Evolutionary conservation across 805 yeast species (phyloP), one percentile per base, ranked within the genome.

Genomic region (Candida ficus): DNA sequence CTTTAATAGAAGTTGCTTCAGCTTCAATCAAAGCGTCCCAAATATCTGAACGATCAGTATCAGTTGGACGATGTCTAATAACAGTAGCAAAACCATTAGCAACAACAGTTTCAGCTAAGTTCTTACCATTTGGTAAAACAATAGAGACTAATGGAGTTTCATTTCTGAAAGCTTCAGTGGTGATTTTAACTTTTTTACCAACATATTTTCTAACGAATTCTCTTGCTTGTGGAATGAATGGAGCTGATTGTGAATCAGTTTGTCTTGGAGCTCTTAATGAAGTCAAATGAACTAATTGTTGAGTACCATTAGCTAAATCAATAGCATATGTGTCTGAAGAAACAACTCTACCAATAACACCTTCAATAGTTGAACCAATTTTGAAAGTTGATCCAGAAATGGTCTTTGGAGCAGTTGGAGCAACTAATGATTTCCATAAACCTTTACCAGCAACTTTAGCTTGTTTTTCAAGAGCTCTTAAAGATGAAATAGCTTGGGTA

Each of bases 1-100:
- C 62, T 41, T 70, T 73, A 44, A 64, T 67, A 13, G 90, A 83
- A 31, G 67, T 67, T 31, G 70, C 67, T 58, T 88, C 95, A 36
- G 78, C 67, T 55, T 84, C 95, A 33, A 83, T 62, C 41, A 87
- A 68, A 36, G 70, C 71, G 56, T 87, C 95, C 91, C 95, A 86
- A 50, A 78, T 73, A 25, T 78, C 71, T 2, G 93, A 78, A 50
- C 86, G 71, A 53, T 80, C 86, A 11, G 71, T 63, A 34, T 81
- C 84, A 43, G 82, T 86, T 61, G 80, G 80, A 56, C 81, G 78
- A 63, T 85, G 95, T 57, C 77, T 78, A 43, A 84, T 71, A 19
- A 86, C 95, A n/a, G 82, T 65, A 13, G 90, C 95, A 60, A 67
- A 77, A 7, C 96, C 96, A 43, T 64, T 69, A 22, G 69, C 60